Percentiles rank a stretch among this genome's conserved stretches.
Evolutionary conservation across 176 grass and related monocot species (phyloP).

Genomic region (Raddia guianensis): DNA sequence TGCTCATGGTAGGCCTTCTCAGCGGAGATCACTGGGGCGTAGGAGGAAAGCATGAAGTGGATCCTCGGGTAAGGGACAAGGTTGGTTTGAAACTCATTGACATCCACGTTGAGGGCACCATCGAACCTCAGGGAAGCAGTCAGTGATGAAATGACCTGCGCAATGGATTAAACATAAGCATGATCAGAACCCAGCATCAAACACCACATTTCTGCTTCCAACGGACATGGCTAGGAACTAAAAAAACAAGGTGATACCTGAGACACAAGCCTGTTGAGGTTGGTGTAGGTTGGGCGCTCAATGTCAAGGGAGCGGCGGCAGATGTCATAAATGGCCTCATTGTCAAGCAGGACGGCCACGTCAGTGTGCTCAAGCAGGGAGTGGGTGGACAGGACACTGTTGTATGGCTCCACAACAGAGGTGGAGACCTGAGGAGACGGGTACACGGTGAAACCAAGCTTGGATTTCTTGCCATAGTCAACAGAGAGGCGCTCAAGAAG

Average conservation of each 20-base stretch:
- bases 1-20: slow-evolving; percentile 69
- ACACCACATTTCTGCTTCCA: too few species aligned
- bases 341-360: slow-evolving; percentile 48
- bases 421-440: slow-evolving; percentile 68
- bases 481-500: slow-evolving; percentile 60
- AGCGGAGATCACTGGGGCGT: slow-evolving; percentile 52
- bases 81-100: slow-evolving; percentile 62
- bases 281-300: slow-evolving; percentile 66
- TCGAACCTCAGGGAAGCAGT: slow-evolving; percentile 62
- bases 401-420: slow-evolving; percentile 65
- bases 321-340: slow-evolving; percentile 60
- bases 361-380: slow-evolving; percentile 62
- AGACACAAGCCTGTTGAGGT: slow-evolving; percentile 65
- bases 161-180: not conserved
- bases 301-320: slow-evolving; percentile 68
- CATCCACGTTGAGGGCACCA: slow-evolving; percentile 61
- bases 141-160: slow-evolving; percentile 58
- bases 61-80: slow-evolving; percentile 60
- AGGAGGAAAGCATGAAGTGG: slow-evolving; percentile 66
- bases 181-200: not conserved
- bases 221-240: not conserved
- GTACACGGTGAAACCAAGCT: slow-evolving; percentile 65
- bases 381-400: slow-evolving; percentile 67
- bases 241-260: slow-evolving; percentile 27
- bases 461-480: slow-evolving; percentile 66